A percentile compares a stretch with the other conserved stretches of the same genome.
These are phyloP conservation scores for Vitis hybrid DNA, from an alignment of 177 flowering plant genomes.

Conservation along the genomic window DNA sequence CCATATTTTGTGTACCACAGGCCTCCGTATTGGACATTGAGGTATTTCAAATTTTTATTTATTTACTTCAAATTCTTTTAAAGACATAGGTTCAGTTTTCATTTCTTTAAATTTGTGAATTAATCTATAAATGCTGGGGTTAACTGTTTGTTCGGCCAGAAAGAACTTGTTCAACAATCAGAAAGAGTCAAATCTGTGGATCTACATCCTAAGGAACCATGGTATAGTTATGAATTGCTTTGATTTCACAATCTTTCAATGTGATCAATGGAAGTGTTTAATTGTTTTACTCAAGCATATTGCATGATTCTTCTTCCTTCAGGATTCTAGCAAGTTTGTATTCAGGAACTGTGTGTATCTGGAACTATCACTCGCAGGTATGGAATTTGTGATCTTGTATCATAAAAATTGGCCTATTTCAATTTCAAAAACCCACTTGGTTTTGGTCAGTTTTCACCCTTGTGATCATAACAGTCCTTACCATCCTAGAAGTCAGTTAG, in stretches of 20 bases:
- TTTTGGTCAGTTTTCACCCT: too few relatives aligned
- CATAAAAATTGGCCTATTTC: too few relatives aligned
- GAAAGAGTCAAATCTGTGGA: constrained; percentile 70
- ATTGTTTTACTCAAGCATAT: background rate
- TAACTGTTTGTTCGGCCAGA: constrained; percentile 31
- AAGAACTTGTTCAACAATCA: constrained; percentile 57
- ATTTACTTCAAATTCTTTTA: background rate
- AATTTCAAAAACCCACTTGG: too few relatives aligned
- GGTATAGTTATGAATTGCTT: constrained; percentile 25
- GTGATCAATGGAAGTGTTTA: background rate
- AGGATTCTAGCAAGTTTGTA: constrained; percentile 72
- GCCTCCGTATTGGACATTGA: background rate
- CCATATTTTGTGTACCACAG: background rate
- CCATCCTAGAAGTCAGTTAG: too few relatives aligned
- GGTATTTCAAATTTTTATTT: background rate
- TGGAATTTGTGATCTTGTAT: constrained; percentile 1
- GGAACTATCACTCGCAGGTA: constrained; percentile 72
- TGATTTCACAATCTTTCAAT: background rate
- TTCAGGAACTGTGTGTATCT: constrained; percentile 61
- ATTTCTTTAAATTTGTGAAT: background rate
- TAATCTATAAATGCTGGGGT: background rate
- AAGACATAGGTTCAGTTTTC: background rate
- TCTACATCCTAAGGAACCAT: constrained; percentile 73
- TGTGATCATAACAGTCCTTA: too few relatives aligned
- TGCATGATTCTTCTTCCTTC: background rate